Evolutionary conservation across 2,329 filamentous ascomycete genomes (phyloP).

Genomic region (Hypoxylon sp.): DNA sequence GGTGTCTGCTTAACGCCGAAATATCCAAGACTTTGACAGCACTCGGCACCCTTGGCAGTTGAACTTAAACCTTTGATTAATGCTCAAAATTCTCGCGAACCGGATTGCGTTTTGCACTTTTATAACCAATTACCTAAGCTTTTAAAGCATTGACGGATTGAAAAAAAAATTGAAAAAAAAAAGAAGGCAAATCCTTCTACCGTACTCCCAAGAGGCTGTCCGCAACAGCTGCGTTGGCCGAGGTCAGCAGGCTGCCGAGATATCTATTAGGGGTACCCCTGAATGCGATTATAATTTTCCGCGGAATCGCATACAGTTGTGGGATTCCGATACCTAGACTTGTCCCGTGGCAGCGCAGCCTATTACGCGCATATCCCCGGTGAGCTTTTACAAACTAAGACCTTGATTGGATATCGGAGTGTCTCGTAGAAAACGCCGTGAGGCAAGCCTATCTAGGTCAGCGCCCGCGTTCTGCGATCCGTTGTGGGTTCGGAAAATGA

Average conservation of each 20-base stretch:
- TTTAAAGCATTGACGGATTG: neutral
- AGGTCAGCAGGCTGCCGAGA: neutral
- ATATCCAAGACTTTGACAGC: neutral
- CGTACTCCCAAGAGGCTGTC: neutral
- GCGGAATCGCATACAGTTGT: neutral
- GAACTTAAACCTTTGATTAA: neutral
- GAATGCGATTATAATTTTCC: neutral
- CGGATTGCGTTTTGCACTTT: neutral
- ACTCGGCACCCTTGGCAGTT: slow-evolving; percentile 6
- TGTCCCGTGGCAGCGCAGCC: neutral
- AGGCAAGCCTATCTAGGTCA: slow-evolving; percentile 4
- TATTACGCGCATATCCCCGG: neutral
- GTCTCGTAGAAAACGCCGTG: neutral
- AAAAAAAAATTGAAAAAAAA: neutral
- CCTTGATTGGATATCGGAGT: slow-evolving; percentile 5
- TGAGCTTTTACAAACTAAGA: neutral
- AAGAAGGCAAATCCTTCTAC: neutral
- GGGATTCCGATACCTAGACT: neutral
- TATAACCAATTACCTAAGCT: neutral
- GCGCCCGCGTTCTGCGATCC: slow-evolving; percentile 4
- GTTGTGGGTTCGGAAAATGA: slow-evolving; percentile 5
- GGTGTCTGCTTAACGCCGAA: neutral
- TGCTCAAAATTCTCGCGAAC: neutral
- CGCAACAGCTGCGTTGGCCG: neutral
- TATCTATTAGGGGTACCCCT: neutral